Base-by-base conservation (phyloP, 2,329 filamentous ascomycete species). In the Coniosporium tulheliwenetii region DNA sequence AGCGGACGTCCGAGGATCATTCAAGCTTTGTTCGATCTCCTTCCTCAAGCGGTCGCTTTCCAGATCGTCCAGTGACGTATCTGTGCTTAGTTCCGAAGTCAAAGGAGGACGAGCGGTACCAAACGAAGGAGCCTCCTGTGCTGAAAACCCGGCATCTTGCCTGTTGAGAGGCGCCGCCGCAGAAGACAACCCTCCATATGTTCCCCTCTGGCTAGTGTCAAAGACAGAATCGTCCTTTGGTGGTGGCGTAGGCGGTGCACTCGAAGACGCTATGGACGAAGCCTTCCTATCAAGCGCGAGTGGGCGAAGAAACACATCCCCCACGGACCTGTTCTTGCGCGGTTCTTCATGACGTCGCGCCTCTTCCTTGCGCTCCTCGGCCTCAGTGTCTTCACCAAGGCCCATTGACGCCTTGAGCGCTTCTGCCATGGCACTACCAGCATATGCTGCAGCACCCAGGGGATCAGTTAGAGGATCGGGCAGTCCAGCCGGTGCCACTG, bases 21-120 rank as follows among this genome's bases (percentile, higher is more conserved):
- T 33, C 8, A 33, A 13, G 13, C 32, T 33, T 8, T 33, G 48
- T 59, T 56, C 75, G 41, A 87, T 87, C 50, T 87, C 83, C 44
- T 84, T 79, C 26, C 77, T 70, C 37, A 87, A 56, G 42, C 73
- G 67, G 47, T 87, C 82, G 50, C 73, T 85, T 50, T 85, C 81
- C 47, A 79, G 74, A 43, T 78, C 65, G 29, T 75, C 69, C 1
- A 70, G 69, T 7, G 61, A 63, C 7, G 67, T 66, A 8, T 67
- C 66, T 0, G 69, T 71, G 50, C 69, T 73, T 38, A 67, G 43
- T 37, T 60, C 52, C 13, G 53, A 47, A 16, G 55, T 38, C 33
- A 59, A 50, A 9, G 44, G 38, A 8, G 56, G 56, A 8, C 53
- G 50, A 15, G 29, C 30, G 10, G 37, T 14, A 30, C 39, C 13